Evolutionary conservation across 1,284 basidiomycete species (phyloP).

Genomic region (Fomitopsis betulina): DNA sequence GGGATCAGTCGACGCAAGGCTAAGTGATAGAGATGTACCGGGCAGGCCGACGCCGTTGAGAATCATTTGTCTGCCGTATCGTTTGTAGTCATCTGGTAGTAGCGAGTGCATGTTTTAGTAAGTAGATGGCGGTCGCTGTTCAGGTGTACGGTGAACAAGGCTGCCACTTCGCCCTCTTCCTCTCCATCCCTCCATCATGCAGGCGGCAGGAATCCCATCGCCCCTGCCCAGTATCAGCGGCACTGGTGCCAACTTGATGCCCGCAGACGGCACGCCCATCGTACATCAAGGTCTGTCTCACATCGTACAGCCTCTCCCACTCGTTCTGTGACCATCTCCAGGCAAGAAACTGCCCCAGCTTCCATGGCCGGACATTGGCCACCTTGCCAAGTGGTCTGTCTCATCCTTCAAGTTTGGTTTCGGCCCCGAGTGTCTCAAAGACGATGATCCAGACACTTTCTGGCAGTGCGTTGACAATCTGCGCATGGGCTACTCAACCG

Average conservation of each 20-base stretch:
- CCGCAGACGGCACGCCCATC: constrained; percentile 30
- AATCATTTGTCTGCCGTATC: constrained; percentile 98
- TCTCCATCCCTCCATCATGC: background rate
- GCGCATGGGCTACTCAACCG: background rate
- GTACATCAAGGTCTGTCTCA: constrained; percentile 30
- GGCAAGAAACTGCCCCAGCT: constrained; percentile 44
- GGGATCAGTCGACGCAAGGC: background rate
- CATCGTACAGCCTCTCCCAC: background rate
- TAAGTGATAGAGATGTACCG: constrained; percentile 38
- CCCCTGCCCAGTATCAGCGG: constrained; percentile 3
- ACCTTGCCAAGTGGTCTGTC: constrained; percentile 92
- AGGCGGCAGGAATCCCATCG: background rate
- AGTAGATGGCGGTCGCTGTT: no score
- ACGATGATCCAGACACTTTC: constrained; percentile 88
- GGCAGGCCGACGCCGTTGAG: constrained; percentile 83
- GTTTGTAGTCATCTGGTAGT: constrained; percentile 69
- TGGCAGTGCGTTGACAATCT: constrained; percentile 83
- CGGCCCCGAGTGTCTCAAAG: constrained; percentile 88
- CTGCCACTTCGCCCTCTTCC: background rate
- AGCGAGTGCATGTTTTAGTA: constrained; percentile 18
- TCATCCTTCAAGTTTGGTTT: constrained; percentile 97
- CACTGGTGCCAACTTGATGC: constrained; percentile 5
- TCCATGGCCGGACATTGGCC: constrained; percentile 77
- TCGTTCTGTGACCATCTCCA: constrained; percentile 2
- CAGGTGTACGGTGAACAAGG: no score